phyloP scores from a whole-genome alignment of 257 asterid genomes.

The Handroanthus guayacan region DNA sequence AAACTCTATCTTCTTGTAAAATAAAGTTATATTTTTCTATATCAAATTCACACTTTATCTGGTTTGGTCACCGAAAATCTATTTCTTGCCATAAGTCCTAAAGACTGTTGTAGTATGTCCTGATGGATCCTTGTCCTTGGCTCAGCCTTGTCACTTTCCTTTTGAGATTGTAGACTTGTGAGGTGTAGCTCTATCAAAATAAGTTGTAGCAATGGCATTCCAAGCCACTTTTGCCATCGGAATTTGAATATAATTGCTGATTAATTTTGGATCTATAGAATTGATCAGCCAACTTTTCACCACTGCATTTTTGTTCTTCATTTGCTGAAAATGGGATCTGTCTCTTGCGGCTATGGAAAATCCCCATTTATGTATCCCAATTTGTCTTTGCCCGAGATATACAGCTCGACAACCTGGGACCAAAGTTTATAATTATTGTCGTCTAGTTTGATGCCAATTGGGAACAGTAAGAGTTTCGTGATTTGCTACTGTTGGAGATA shows the following conservation, averaged over 20 bases:
- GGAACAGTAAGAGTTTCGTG: neutral
- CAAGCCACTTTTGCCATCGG: neutral
- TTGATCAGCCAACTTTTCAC: neutral
- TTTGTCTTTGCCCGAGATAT: conserved; percentile 11
- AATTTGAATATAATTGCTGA: neutral
- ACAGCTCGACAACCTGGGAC: conserved; percentile 28
- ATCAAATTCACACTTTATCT: neutral
- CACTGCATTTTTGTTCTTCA: neutral
- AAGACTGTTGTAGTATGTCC: conserved; percentile 7
- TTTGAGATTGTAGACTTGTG: conserved; percentile 1
- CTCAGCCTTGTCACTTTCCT: neutral
- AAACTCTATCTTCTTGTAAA: conserved; percentile 15
- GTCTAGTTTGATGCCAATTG: neutral
- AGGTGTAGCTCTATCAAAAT: neutral
- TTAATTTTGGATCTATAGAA: neutral
- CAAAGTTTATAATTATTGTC: conserved; percentile 7
- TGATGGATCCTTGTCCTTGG: neutral
- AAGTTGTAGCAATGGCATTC: neutral
- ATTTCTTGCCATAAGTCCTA: conserved; percentile 16
- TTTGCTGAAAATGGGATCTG: neutral
- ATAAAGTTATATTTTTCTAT: conserved; percentile 9
- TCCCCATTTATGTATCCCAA: conserved; percentile 15
- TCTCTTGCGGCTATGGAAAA: neutral
- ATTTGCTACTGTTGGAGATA: neutral
- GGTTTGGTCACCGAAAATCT: conserved; percentile 8